Conservation (phyloP, 768 basidiomycete species). For the Kwoniella dejecticola region DNA sequence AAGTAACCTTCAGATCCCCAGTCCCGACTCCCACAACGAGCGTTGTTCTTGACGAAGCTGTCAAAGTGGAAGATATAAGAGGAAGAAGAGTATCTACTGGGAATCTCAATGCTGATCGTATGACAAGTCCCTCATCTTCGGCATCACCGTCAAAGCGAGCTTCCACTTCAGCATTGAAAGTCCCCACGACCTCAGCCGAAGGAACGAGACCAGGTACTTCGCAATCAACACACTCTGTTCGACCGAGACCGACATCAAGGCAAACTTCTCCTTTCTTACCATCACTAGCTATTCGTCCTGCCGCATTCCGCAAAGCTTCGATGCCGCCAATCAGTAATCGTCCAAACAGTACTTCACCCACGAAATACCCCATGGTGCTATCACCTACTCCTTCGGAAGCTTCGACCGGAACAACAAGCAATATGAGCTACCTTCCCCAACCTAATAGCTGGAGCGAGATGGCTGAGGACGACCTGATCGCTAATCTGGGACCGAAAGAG, state of each 20-base stretch:
- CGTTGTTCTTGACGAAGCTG: slow-evolving; percentile 29
- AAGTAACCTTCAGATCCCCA: slow-evolving; percentile 47
- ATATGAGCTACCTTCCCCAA: slow-evolving; percentile 36
- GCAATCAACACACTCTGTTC: slow-evolving; percentile 6
- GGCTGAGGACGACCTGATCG: slow-evolving; percentile 89
- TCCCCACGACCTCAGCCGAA: background rate
- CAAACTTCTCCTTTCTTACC: slow-evolving; percentile 23
- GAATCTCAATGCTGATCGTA: too few species aligned
- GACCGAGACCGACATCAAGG: slow-evolving; percentile 21
- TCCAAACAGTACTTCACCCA: slow-evolving; percentile 15
- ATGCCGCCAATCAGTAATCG: slow-evolving; percentile 14
- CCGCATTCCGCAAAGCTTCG: slow-evolving; percentile 31
- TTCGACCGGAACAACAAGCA: slow-evolving; percentile 19
- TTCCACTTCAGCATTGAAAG: slow-evolving; percentile 12
- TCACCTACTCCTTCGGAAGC: slow-evolving; percentile 35
- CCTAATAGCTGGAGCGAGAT: slow-evolving; percentile 77
- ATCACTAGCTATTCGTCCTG: slow-evolving; percentile 16
- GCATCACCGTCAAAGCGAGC: slow-evolving; percentile 21
- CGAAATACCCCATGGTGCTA: slow-evolving; percentile 20
- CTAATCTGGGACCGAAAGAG: slow-evolving; percentile 88
- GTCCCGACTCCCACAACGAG: slow-evolving; percentile 41
- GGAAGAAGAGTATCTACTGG: background rate
- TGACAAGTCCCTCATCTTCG: background rate
- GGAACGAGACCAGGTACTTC: slow-evolving; percentile 12
- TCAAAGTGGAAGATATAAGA: slow-evolving; percentile 1